phyloP scores from a whole-genome alignment of 164 flowering plant genomes.

The Pachysandra terminalis region DNA sequence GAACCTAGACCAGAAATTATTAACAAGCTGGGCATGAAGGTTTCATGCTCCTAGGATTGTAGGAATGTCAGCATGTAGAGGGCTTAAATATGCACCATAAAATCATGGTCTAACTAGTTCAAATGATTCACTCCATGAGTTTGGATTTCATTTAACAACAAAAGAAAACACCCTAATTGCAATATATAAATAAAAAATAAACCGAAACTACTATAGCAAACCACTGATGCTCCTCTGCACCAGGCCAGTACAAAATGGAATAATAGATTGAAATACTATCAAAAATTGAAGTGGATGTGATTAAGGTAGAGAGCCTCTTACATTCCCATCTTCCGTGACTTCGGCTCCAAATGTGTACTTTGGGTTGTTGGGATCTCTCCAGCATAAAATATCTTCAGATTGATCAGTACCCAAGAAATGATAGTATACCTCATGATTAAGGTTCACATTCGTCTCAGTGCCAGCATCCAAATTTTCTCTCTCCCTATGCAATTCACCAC shows the following conservation, averaged over 20 bases:
- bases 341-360: constrained; percentile 41
- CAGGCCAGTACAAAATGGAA: not conserved
- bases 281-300: not conserved
- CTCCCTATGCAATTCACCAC: constrained; percentile 39
- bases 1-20: too few relatives aligned
- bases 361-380: constrained; percentile 85
- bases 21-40: too few relatives aligned
- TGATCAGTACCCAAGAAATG: constrained; percentile 90
- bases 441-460: constrained; percentile 80
- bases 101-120: not conserved
- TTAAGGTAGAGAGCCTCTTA: constrained; percentile 19
- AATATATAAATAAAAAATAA: too few relatives aligned
- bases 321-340: constrained; percentile 97
- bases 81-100: too few relatives aligned
- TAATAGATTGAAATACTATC: not conserved
- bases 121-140: not conserved
- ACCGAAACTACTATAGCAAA: not conserved
- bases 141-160: not conserved
- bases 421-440: constrained; percentile 78
- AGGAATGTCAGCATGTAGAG: not conserved
- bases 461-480: constrained; percentile 81
- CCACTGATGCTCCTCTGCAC: not conserved
- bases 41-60: too few relatives aligned
- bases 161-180: not conserved
- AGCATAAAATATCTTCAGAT: constrained; percentile 86